Evolutionary conservation across 305 asterid species (phyloP).

Genomic region (Fraxinus angustifolia): DNA sequence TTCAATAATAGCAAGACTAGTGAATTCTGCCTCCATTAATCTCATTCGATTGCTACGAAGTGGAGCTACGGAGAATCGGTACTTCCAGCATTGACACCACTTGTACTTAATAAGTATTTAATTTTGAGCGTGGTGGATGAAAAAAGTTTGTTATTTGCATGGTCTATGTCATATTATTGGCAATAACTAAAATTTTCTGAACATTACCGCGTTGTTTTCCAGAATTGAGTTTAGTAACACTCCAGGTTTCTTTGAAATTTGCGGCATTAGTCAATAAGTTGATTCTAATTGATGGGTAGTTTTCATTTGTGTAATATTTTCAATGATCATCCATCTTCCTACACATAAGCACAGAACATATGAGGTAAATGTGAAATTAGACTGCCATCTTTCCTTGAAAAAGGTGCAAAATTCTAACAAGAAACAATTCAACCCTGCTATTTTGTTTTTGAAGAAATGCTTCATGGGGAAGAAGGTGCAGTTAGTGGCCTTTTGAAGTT

Average conservation of each 20-base stretch:
- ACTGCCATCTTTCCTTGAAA: neutral
- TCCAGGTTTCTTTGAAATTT: neutral
- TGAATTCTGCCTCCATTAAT: slow-evolving; percentile 71
- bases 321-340: neutral
- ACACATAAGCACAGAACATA: neutral
- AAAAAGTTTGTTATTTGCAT: neutral
- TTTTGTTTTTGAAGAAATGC: neutral
- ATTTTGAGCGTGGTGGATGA: slow-evolving; percentile 64
- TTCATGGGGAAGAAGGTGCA: no score
- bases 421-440: neutral
- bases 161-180: neutral
- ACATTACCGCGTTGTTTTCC: neutral
- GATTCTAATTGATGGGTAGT: neutral
- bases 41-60: slow-evolving; percentile 84
- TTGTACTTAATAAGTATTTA: slow-evolving; percentile 65
- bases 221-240: neutral
- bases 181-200: neutral
- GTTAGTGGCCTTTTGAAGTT: neutral
- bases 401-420: neutral
- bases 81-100: slow-evolving; percentile 76
- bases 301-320: neutral
- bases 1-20: slow-evolving; percentile 57
- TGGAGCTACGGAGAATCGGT: slow-evolving; percentile 64
- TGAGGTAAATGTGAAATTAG: neutral
- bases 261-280: neutral